Evolutionary conservation across 2,329 filamentous ascomycete species (phyloP), one percentile per base, ranked within the genome.

Genomic region (Chrysoporthe deuterocubensis): DNA sequence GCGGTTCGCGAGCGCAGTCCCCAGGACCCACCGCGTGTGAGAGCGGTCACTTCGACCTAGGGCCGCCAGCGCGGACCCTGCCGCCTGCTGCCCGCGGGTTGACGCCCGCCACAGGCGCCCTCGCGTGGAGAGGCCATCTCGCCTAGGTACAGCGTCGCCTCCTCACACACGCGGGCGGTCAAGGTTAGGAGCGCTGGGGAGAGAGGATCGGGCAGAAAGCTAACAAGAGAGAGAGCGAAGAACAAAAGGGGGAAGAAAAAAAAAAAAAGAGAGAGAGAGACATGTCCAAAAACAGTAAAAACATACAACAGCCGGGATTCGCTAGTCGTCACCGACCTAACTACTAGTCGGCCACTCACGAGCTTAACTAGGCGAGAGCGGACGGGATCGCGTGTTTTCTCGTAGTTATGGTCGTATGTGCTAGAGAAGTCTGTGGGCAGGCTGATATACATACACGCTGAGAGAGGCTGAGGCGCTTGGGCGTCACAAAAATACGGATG

Each of bases 291-390:
- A 42, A 52, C 8, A 5, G 13, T 11, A 2, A 59, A 11, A 16
- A 56, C 56, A 67, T 61, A 58, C 66, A 67, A 67, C 66, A 52
- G 61, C 61, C 32, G 21, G 61, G 34, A 64, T 60, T 56, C 61
- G 37, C 43, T 52, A 54, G 60, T 62, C 52, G 59, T 63, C 52
- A 63, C 52, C 50, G 59, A 67, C 65, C 65, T 54, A 46, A 52
- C 59, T 58, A 67, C 65, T 58, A 59, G 0, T 67, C 40, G 34
- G 54, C 54, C 60, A 57, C 60, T 54, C 60, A 67, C 58, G 57
- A 67, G 65, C 43, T 54, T 64, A 18, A 64, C 26, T 64, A 52
- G 46, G 37, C 52, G 44, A 67, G 61, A 64, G 44, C 44, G 44
- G 26, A 61, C 52, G 40, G 66, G 54, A 64, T 64, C 56, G 54